These are phyloP conservation scores for Bombardia bombarda DNA, from an alignment of 495 filamentous ascomycete species.

Conservation along the genomic window DNA sequence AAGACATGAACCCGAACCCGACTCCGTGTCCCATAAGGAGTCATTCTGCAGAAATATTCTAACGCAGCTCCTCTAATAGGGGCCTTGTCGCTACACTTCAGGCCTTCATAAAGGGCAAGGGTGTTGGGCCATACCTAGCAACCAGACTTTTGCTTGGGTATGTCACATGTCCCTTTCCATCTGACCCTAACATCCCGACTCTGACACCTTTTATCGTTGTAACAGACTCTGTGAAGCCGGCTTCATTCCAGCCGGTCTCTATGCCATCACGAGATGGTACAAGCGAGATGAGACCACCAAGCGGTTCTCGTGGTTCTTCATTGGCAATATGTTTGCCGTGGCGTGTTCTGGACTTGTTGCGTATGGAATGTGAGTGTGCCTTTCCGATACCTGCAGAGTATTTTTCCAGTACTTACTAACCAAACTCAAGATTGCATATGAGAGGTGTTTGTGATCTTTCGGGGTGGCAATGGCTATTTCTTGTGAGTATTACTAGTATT, in stretches of 20 bases:
- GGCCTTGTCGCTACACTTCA: constrained; percentile 52
- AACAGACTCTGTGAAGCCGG: constrained; percentile 42
- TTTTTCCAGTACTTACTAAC: not conserved
- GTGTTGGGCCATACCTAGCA: constrained; percentile 39
- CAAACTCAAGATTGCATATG: constrained; percentile 24
- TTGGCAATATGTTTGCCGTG: constrained; percentile 39
- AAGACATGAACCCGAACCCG: not conserved
- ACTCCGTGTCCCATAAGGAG: not conserved
- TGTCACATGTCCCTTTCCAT: not conserved
- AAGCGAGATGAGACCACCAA: constrained; percentile 48
- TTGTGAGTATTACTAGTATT: constrained; percentile 4
- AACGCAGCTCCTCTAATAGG: constrained; percentile 7
- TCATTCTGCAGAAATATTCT: not conserved
- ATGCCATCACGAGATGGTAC: constrained; percentile 54
- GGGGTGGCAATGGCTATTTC: constrained; percentile 60
- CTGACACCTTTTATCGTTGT: not conserved
- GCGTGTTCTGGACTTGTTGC: constrained; percentile 18
- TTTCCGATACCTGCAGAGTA: not conserved
- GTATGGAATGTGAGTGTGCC: constrained; percentile 17
- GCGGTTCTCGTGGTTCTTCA: constrained; percentile 47
- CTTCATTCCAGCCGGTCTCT: constrained; percentile 53
- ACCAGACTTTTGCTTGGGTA: constrained; percentile 50
- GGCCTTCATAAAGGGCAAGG: constrained; percentile 47
- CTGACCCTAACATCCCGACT: not conserved
- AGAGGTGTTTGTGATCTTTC: constrained; percentile 38